Base-by-base conservation (phyloP, 2,329 filamentous ascomycete species). In the Colletotrichum tamarilloi region DNA sequence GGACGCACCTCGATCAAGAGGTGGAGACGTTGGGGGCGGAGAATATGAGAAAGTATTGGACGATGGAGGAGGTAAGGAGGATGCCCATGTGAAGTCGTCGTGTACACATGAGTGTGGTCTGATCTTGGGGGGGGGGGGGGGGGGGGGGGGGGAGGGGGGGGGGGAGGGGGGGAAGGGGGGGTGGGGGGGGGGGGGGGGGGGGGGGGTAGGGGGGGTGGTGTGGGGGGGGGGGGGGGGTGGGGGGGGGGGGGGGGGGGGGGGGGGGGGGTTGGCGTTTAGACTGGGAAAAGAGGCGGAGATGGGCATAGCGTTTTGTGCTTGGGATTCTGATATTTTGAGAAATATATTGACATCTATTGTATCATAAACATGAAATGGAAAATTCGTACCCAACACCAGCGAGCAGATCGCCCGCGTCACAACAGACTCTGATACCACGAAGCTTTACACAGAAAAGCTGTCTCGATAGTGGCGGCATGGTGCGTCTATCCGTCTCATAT, bases 11-110 rank as follows among this genome's bases (percentile, higher is more conserved):
- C 73, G 94, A 97, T 78, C 92, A 95, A 77, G 95, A 98, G 86
- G 95, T 98, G 8, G 85, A 87, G 81, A 89, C 93, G 76, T 82
- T 98, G 38, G 90, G 92, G 2, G 95, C 95, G 57, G 93, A 97
- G 81, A 97, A 96, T 80, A 97, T 98, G 95, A 88, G 94, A 77
- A 90, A 87, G 82, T 95, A 93, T 82, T 98, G 94, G 94, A 93
- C 87, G 0, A 77, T 91, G 73, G 90, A 94, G 59, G 95, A 98
- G 86, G 92, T 98, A 82, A 85, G 83, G 80, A 83, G 84, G 64
- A 87, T 97, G 84, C 91, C 90, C 1, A 94, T 95, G 85, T 95
- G 80, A 82, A 26, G 30, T 30, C 14, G 11, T 32, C 14, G 42
- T 14, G 19, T 52, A 11, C 3, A 9, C 22, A 35, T 58, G 19